Conservation (phyloP, 2,329 filamentous ascomycete genomes). For the Pseudogymnoascus sp. region DNA sequence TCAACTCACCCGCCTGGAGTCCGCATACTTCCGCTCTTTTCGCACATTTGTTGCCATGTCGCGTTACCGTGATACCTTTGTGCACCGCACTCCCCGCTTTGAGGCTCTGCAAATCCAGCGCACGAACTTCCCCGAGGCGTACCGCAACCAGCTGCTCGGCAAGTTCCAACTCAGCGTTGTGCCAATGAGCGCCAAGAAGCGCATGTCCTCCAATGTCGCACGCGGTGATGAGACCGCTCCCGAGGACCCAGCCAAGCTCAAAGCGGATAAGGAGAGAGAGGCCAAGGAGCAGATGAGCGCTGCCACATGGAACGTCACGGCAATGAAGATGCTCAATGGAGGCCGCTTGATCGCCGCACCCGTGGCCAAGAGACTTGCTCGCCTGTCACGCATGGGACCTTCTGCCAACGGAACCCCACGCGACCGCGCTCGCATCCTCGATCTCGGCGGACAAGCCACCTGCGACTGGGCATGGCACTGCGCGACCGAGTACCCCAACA, state of each 20-base stretch:
- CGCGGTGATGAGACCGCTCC: slow-evolving; percentile 61
- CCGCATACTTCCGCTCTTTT: slow-evolving; percentile 85
- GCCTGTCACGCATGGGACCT: slow-evolving; percentile 45
- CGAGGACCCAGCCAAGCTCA: slow-evolving; percentile 57
- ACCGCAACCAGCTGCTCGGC: slow-evolving; percentile 76
- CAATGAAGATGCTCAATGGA: slow-evolving; percentile 55
- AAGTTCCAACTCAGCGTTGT: slow-evolving; percentile 73
- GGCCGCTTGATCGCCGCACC: slow-evolving; percentile 60
- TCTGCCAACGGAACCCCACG: slow-evolving; percentile 40
- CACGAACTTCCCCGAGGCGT: slow-evolving; percentile 63
- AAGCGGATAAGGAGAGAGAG: slow-evolving; percentile 71
- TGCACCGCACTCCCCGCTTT: slow-evolving; percentile 77
- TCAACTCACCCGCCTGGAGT: slow-evolving; percentile 52
- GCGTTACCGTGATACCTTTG: slow-evolving; percentile 67
- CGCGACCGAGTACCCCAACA: slow-evolving; percentile 75
- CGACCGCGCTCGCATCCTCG: slow-evolving; percentile 64
- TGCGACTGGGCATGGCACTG: slow-evolving; percentile 97
- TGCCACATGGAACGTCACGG: slow-evolving; percentile 56
- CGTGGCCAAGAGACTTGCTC: slow-evolving; percentile 55
- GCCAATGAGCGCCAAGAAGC: slow-evolving; percentile 63
- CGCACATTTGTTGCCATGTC: slow-evolving; percentile 64
- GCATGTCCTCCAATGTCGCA: slow-evolving; percentile 65
- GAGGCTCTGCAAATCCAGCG: slow-evolving; percentile 83
- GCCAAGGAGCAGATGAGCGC: slow-evolving; percentile 66
- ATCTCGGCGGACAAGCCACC: slow-evolving; percentile 76